phyloP scores from a whole-genome alignment of 108 stramenopile species.

The Asterionellopsis glacialis region DNA sequence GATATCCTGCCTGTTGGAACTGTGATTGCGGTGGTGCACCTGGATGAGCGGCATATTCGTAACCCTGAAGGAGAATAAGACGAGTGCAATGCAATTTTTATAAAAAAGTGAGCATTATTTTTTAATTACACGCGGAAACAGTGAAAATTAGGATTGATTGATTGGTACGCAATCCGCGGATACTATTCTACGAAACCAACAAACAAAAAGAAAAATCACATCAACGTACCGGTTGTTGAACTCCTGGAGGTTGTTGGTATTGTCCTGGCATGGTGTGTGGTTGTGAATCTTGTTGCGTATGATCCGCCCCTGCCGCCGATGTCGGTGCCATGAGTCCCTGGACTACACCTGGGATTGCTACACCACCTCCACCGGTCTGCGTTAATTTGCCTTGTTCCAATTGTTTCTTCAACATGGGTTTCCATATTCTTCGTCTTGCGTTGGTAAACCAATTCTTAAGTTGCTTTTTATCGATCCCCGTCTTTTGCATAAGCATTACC shows the following conservation, averaged over 20 bases:
- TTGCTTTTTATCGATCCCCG: constrained; percentile 93
- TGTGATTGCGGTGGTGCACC: constrained; percentile 10
- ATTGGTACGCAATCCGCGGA: too few species aligned
- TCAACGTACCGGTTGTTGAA: constrained; percentile 23
- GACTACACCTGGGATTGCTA: constrained; percentile 24
- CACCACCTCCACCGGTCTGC: constrained; percentile 40
- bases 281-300: constrained; percentile 28
- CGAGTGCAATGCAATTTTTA: too few species aligned
- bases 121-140: too few species aligned
- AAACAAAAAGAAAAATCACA: too few species aligned
- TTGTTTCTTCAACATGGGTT: constrained; percentile 91
- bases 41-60: too few species aligned
- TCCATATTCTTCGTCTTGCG: constrained; percentile 92
- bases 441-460: constrained; percentile 97
- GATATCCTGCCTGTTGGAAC: constrained; percentile 29
- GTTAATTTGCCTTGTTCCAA: constrained; percentile 81
- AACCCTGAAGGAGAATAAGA: too few species aligned
- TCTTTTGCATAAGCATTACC: constrained; percentile 87
- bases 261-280: constrained; percentile 22
- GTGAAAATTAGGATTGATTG: too few species aligned
- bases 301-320: constrained; percentile 11
- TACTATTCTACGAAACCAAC: too few species aligned
- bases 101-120: too few species aligned
- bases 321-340: constrained; percentile 44
- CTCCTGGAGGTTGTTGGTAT: constrained; percentile 26